Base-by-base conservation (phyloP, 441 rosid genomes). In the Aleurites moluccanus region DNA sequence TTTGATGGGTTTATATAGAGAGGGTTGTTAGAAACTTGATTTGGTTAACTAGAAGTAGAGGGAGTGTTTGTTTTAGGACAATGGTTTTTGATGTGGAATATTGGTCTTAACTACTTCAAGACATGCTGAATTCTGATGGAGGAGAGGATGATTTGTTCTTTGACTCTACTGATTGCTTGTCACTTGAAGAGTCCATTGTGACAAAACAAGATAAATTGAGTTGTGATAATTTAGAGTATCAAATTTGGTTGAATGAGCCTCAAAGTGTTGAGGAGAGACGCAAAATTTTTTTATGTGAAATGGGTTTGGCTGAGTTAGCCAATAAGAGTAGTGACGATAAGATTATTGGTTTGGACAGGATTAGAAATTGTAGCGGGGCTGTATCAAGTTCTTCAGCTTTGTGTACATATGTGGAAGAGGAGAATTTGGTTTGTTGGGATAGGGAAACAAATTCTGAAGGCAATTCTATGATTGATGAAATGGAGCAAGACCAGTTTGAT, bases 181-280 rank as follows among this genome's bases (percentile, higher is more conserved):
- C 83, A 30, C 28, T 35, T 42, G 86, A 75, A 67, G 87, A 75
- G 59, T 69, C 83, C 50, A 66, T 75, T 66, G 80, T 64, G 49
- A 75, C 40, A 20, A 55, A 72, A 55, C 10, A 55, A 28, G 78
- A 56, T 63, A 83, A 73, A 27, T 28, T 38, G 40, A 72, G 49
- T n/a, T 69, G 64, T 65, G 45, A 70, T 47, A 73, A 77, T 57
- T 73, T 70, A 16, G 87, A 60, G 67, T 87, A 83, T 77, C 82
- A 77, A 64, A 75, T 90, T 79, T 95, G 98, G 99, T 73, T 86
- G 68, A 71, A 70, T 59, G 91, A 85, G 81, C 96, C 87, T 4
- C 78, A 28, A 60, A 88, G 98, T 84, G 97, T 92, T 27, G 77
- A 82, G 78, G 89, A 89, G 69, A 87, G 99, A 71, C 88, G 98